A percentile compares a stretch with the other conserved stretches of the same genome.
These are phyloP conservation scores for Coniochaeta sp. DNA, from an alignment of 2,329 filamentous ascomycete genomes.

Conservation along the genomic window DNA sequence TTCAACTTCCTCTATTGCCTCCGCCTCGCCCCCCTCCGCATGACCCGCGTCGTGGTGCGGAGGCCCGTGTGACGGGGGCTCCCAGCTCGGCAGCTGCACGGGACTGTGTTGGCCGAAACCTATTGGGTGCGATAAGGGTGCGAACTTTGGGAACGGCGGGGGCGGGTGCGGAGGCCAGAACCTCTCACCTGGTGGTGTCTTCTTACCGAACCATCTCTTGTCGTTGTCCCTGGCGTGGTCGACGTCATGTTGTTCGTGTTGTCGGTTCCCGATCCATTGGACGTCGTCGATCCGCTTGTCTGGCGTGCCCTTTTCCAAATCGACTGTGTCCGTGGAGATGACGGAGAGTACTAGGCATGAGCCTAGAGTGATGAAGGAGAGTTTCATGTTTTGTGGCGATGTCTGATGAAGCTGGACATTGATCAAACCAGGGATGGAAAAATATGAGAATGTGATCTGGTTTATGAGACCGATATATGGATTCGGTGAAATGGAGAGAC, in stretches of 20 bases:
- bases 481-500: background rate
- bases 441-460: background rate
- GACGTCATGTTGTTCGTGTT: background rate
- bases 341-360: background rate
- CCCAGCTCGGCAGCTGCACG: background rate
- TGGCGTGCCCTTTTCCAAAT: background rate
- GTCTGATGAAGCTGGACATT: background rate
- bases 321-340: background rate
- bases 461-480: background rate
- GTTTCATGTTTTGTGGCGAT: background rate
- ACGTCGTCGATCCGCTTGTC: background rate
- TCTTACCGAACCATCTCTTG: background rate
- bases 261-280: background rate
- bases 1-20: background rate
- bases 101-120: background rate
- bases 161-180: background rate
- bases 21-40: background rate
- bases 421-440: background rate
- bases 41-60: background rate
- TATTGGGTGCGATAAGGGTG: background rate
- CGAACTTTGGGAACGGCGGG: background rate
- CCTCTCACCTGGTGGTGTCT: background rate
- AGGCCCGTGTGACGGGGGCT: background rate
- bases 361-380: background rate
- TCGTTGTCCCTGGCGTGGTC: background rate